phyloP scores from a whole-genome alignment of 2,329 filamentous ascomycete genomes.

The Trichoderma gracile region DNA sequence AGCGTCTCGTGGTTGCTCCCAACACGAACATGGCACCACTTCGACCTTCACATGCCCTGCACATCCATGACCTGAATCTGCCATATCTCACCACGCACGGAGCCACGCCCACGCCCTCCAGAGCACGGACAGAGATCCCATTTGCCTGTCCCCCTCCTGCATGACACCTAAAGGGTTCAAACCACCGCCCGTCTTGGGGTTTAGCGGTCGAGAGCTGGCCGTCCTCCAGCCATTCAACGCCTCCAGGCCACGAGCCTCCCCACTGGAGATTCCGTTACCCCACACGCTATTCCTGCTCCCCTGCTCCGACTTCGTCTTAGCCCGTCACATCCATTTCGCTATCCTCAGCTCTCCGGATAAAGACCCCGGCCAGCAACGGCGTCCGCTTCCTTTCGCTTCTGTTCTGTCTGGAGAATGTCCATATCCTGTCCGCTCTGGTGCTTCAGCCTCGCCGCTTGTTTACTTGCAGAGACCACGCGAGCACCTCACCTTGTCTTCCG shows the following conservation, averaged over 20 bases:
- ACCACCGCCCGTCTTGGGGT: slow-evolving; percentile 1
- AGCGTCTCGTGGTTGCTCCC: too few species aligned
- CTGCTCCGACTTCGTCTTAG: slow-evolving; percentile 6
- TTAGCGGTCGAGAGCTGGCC: slow-evolving; percentile 1
- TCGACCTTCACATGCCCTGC: background rate
- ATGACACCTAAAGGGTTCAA: background rate
- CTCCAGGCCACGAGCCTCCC: background rate
- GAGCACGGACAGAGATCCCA: background rate
- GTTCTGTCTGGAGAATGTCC: slow-evolving; percentile 3
- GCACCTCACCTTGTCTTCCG: background rate
- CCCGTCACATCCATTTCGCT: background rate
- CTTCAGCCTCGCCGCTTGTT: background rate
- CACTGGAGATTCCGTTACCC: slow-evolving; percentile 13
- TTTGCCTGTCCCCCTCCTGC: background rate
- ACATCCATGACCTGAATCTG: too few species aligned
- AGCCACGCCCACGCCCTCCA: background rate
- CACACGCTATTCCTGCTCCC: slow-evolving; percentile 20
- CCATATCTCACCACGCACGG: background rate
- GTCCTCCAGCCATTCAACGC: background rate
- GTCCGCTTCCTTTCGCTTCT: background rate
- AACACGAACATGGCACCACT: background rate
- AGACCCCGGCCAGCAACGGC: slow-evolving; percentile 13
- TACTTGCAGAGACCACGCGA: background rate
- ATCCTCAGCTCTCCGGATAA: slow-evolving; percentile 21
- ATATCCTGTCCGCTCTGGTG: background rate